Evolutionary conservation across 345 rosid genomes (phyloP).

Genomic region (Xanthoceras sorbifolium): DNA sequence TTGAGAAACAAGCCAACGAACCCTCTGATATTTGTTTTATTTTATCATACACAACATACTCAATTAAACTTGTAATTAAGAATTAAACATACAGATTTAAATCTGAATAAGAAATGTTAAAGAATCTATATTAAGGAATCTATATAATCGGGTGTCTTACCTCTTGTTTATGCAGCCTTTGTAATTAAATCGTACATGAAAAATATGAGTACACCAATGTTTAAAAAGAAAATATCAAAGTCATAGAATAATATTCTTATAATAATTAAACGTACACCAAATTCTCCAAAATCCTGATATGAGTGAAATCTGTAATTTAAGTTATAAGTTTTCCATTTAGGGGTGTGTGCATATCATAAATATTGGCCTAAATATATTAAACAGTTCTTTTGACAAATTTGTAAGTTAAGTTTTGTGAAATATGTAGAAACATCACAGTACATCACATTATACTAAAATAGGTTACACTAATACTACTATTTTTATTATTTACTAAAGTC

Average conservation of each 20-base stretch:
- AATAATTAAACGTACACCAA: not conserved
- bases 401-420: too few relatives aligned
- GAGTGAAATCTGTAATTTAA: too few relatives aligned
- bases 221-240: not conserved
- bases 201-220: not conserved
- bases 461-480: too few relatives aligned
- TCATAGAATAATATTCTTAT: not conserved
- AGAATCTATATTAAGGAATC: not conserved
- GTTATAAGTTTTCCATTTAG: not conserved
- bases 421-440: too few relatives aligned
- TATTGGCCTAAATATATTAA: too few relatives aligned
- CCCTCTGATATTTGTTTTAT: slow-evolving; percentile 9
- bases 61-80: not conserved
- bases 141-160: not conserved
- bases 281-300: not conserved
- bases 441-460: too few relatives aligned
- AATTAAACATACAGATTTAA: not conserved
- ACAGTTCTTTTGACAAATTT: too few relatives aligned
- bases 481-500: too few relatives aligned
- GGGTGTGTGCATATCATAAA: too few relatives aligned
- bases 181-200: slow-evolving; percentile 1
- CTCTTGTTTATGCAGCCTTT: slow-evolving; percentile 19
- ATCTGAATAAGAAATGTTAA: not conserved
- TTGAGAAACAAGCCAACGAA: slow-evolving; percentile 12
- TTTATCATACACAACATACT: not conserved